A percentile compares a stretch with the other conserved stretches of the same genome.
phyloP scores from a whole-genome alignment of 345 rosid species.

The Rubroshorea leprosula region DNA sequence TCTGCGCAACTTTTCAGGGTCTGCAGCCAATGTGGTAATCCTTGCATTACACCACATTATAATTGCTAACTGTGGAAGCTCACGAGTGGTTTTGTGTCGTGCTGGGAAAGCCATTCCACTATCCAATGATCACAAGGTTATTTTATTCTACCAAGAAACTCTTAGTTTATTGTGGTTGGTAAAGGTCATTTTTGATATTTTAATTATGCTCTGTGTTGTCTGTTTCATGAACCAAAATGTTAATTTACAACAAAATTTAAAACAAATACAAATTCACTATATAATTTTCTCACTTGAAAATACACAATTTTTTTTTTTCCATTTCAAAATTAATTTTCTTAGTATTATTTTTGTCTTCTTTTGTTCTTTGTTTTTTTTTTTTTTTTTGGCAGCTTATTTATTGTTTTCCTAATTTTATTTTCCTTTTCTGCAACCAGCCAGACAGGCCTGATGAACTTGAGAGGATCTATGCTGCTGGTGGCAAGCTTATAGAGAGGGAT shows the following conservation, averaged over 20 bases:
- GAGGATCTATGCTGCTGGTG: slow-evolving; percentile 28
- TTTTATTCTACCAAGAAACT: background rate
- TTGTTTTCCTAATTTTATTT: background rate
- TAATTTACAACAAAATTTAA: no score
- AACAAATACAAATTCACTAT: no score
- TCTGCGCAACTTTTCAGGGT: slow-evolving; percentile 22
- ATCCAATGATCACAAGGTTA: slow-evolving; percentile 31
- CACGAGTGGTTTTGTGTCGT: slow-evolving; percentile 53
- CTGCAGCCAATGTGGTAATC: slow-evolving; percentile 41
- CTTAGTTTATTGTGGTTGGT: no score
- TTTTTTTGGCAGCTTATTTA: background rate
- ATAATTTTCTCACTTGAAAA: no score
- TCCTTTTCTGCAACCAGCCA: slow-evolving; percentile 16
- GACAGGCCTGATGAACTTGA: slow-evolving; percentile 25
- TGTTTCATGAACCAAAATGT: background rate
- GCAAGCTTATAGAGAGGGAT: slow-evolving; percentile 19
- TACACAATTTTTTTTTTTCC: no score
- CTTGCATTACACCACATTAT: slow-evolving; percentile 29
- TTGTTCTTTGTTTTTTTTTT: no score
- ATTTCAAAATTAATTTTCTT: no score
- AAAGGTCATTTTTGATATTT: background rate
- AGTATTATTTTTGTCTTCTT: no score
- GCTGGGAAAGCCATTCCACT: slow-evolving; percentile 33
- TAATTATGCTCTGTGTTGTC: background rate
- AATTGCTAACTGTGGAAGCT: slow-evolving; percentile 53